Percentiles rank a stretch among this genome's conserved stretches.
These are phyloP conservation scores for Clavariopsis aquatica DNA, from an alignment of 495 filamentous ascomycete genomes.

Conservation along the genomic window DNA sequence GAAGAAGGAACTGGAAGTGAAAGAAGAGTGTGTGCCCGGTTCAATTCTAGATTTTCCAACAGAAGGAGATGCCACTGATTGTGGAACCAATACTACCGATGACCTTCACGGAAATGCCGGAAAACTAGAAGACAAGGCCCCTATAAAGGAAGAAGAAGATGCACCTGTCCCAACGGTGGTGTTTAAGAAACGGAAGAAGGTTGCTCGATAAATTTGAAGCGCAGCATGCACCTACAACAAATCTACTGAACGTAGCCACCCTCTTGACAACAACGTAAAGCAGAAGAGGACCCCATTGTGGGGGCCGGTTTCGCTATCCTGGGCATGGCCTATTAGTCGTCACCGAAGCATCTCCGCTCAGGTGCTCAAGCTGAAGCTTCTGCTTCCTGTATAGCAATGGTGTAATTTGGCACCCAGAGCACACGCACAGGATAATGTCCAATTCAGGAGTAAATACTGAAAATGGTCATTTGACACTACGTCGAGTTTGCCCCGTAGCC, in stretches of 20 bases:
- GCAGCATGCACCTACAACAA: background rate
- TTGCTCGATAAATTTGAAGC: conserved; percentile 14
- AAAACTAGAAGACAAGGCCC: background rate
- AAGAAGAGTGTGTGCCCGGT: conserved; percentile 10
- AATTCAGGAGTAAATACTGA: too few species aligned
- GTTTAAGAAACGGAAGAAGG: conserved; percentile 40
- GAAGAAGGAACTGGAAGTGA: conserved; percentile 36
- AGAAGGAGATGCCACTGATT: conserved; percentile 6
- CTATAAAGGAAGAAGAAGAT: conserved; percentile 14
- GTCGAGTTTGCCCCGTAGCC: too few species aligned
- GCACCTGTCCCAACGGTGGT: conserved; percentile 17
- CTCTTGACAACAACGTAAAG: too few species aligned
- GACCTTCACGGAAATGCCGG: background rate
- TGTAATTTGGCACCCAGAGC: too few species aligned
- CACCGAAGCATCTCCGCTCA: too few species aligned
- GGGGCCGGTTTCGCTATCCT: too few species aligned
- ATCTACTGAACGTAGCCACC: background rate
- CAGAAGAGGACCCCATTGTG: too few species aligned
- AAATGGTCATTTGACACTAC: too few species aligned
- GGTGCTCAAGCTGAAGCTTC: too few species aligned
- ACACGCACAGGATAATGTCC: too few species aligned
- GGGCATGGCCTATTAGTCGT: too few species aligned
- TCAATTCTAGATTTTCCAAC: conserved; percentile 21
- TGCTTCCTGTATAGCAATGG: too few species aligned
- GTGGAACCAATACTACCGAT: background rate